phyloP scores from a whole-genome alignment of 75 land plant species.

The Isoetes taiwanensis region DNA sequence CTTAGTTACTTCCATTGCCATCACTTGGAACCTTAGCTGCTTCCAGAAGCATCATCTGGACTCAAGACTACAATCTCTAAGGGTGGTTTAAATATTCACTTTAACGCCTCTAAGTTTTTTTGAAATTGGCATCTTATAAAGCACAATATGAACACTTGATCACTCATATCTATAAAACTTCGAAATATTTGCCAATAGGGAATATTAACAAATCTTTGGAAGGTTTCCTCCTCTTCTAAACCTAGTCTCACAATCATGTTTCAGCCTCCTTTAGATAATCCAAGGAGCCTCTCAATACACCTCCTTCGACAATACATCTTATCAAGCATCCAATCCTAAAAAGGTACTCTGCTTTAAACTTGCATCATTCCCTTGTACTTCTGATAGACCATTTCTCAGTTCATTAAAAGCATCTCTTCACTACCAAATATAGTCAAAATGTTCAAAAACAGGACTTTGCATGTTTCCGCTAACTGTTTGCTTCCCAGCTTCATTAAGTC shows the following conservation, averaged over 20 bases:
- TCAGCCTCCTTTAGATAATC: conserved; percentile 26
- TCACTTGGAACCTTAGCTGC: conserved; percentile 32
- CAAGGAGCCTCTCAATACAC: conserved; percentile 40
- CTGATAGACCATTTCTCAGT: conserved; percentile 2
- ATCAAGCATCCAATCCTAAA: conserved; percentile 31
- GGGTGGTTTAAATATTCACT: conserved; percentile 16
- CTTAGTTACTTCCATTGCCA: too few species aligned
- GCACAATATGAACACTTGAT: conserved; percentile 25
- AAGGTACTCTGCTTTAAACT: conserved; percentile 9
- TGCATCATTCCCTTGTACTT: conserved; percentile 4
- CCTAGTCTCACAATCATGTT: conserved; percentile 28
- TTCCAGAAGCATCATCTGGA: conserved; percentile 18
- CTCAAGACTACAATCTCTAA: conserved; percentile 25
- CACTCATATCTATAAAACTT: conserved; percentile 38
- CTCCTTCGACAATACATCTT: conserved; percentile 46
- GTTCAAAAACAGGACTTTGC: conserved; percentile 3
- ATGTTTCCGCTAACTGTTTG: not conserved
- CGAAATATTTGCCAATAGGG: conserved; percentile 38
- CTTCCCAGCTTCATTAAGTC: not conserved
- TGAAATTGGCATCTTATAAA: conserved; percentile 25
- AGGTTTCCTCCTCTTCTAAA: conserved; percentile 17
- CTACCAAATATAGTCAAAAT: conserved; percentile 12
- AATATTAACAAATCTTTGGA: conserved; percentile 30
- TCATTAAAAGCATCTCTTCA: conserved; percentile 13
- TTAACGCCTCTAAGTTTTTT: conserved; percentile 29